Conservation (phyloP, 1,284 basidiomycete genomes). For the Trametes sp. region DNA sequence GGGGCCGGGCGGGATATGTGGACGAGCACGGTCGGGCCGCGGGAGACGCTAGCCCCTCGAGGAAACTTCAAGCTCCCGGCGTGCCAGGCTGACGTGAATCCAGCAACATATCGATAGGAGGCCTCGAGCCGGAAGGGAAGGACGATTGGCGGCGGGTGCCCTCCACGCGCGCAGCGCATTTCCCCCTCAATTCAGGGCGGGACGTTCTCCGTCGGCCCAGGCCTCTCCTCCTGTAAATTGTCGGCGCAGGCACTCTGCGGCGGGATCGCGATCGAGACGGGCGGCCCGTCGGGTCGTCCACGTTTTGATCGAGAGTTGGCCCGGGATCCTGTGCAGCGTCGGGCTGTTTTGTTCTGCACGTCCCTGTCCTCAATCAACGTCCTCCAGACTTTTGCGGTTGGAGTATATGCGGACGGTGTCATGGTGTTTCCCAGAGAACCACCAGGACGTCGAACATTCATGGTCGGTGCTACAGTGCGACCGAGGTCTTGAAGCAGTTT, state of each 20-base stretch:
- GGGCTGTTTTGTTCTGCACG: background rate
- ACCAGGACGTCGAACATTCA: too few relatives aligned
- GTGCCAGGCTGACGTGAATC: background rate
- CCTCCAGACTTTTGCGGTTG: background rate
- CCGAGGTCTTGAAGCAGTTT: too few relatives aligned
- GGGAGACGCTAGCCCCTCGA: background rate
- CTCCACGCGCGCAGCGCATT: background rate
- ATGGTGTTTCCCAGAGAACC: too few relatives aligned
- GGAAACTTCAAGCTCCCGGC: conserved; percentile 5
- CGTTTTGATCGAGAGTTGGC: conserved; percentile 15
- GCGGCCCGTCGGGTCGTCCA: conserved; percentile 6
- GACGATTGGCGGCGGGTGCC: background rate
- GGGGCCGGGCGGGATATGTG: background rate
- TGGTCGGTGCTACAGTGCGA: too few relatives aligned
- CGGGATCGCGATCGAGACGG: conserved; percentile 9
- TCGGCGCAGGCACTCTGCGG: background rate
- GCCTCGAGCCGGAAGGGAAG: background rate
- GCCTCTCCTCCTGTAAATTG: background rate
- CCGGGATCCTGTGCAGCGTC: background rate
- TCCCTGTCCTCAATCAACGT: background rate
- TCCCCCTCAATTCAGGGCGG: conserved; percentile 9
- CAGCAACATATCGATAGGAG: conserved; percentile 3
- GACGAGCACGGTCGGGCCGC: background rate
- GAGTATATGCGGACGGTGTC: background rate
- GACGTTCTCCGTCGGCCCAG: background rate